Evolutionary conservation across 331 rosid genomes (phyloP).

Genomic region (Phaseolus coccineus): DNA sequence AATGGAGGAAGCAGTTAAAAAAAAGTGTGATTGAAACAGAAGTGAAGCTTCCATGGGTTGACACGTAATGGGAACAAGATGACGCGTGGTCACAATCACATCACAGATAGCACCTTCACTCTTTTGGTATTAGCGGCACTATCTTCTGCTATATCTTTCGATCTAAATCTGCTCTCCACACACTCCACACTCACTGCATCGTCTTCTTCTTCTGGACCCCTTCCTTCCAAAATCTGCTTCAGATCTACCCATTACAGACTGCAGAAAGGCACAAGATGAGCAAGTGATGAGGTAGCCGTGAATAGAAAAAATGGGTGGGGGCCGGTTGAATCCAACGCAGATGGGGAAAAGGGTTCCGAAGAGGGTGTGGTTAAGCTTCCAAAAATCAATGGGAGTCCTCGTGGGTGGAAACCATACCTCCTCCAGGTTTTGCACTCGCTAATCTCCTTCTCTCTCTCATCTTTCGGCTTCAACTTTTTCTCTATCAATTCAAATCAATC

Average conservation of each 20-base stretch:
- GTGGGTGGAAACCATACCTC: constrained; percentile 97
- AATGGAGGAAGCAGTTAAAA: too few relatives aligned
- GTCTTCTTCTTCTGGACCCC: too few relatives aligned
- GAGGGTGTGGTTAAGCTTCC: constrained; percentile 82
- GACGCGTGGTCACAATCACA: background rate
- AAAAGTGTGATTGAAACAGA: background rate
- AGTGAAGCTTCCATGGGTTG: background rate
- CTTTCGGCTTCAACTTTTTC: constrained; percentile 44
- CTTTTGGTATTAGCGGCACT: background rate
- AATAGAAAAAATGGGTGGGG: background rate
- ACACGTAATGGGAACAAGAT: background rate
- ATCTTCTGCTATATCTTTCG: background rate
- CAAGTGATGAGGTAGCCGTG: background rate
- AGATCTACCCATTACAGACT: constrained; percentile 10
- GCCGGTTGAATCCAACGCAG: constrained; percentile 55
- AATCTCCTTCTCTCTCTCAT: constrained; percentile 34
- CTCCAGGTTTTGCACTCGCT: constrained; percentile 97
- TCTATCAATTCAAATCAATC: constrained; percentile 23
- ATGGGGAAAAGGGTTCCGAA: constrained; percentile 52
- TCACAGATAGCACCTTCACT: constrained; percentile 7
- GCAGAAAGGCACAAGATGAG: background rate
- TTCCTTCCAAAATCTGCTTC: background rate
- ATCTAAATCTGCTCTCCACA: background rate
- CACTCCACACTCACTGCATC: too few relatives aligned
- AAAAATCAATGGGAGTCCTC: constrained; percentile 87